Percentiles rank a stretch among this genome's conserved stretches.
Conservation (phyloP, 2,329 filamentous ascomycete species). For the Aurifilum marmelostoma region DNA sequence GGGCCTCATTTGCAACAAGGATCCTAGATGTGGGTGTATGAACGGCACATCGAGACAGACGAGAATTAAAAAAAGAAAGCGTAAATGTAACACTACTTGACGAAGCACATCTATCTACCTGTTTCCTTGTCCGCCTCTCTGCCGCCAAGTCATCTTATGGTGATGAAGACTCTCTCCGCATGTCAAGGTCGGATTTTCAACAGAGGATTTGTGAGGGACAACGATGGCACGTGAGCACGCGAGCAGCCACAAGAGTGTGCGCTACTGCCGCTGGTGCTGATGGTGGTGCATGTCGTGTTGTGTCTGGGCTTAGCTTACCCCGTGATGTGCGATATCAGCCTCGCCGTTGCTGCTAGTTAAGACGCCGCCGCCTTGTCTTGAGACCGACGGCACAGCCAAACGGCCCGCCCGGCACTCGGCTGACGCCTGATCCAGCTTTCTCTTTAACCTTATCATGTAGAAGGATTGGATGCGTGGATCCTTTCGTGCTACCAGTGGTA, state of each 20-base stretch:
- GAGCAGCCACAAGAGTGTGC: background rate
- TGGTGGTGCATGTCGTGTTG: too few species aligned
- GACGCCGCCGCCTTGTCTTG: background rate
- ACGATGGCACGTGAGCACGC: conserved; percentile 2
- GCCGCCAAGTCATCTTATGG: background rate
- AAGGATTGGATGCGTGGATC: background rate
- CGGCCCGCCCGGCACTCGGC: background rate
- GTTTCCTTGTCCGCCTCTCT: background rate
- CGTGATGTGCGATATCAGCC: background rate
- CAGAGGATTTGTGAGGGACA: background rate
- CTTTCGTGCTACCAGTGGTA: background rate
- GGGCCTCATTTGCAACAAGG: background rate
- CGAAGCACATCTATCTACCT: too few species aligned
- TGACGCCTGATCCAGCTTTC: background rate
- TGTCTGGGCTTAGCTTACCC: conserved; percentile 1
- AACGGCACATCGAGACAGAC: background rate
- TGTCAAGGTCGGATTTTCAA: background rate
- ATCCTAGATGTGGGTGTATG: conserved; percentile 9
- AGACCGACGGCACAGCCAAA: background rate
- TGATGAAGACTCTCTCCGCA: too few species aligned
- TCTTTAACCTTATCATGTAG: background rate
- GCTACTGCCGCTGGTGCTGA: background rate
- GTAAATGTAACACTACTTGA: conserved; percentile 25
- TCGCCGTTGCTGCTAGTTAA: background rate
- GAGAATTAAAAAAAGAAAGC: background rate